A percentile compares a stretch with the other conserved stretches of the same genome.
phyloP scores from a whole-genome alignment of 1,284 basidiomycete genomes.

The Naganishia albida region DNA sequence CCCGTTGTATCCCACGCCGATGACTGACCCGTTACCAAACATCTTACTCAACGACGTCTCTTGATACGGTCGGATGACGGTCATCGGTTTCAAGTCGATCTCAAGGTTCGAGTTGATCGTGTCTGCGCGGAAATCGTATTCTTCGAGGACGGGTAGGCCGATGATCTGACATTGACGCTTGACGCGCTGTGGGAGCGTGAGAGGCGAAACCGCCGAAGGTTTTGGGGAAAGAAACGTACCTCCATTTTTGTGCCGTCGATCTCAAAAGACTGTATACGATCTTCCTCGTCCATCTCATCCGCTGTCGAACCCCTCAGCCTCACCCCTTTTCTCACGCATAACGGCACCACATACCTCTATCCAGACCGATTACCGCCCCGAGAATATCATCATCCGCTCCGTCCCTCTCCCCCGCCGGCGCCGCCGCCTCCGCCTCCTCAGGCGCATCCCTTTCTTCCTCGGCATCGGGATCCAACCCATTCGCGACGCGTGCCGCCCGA shows the following conservation, averaged over 20 bases:
- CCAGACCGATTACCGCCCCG: constrained; percentile 82
- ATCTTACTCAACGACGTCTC: constrained; percentile 96
- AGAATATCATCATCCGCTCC: constrained; percentile 57
- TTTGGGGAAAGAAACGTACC: constrained; percentile 56
- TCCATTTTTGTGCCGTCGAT: constrained; percentile 90
- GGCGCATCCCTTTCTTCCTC: too few relatives aligned
- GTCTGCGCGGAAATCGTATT: constrained; percentile 97
- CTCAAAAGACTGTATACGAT: constrained; percentile 92
- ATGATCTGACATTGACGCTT: constrained; percentile 91
- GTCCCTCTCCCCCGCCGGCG: constrained; percentile 26
- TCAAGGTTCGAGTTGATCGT: constrained; percentile 90
- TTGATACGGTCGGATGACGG: constrained; percentile 93
- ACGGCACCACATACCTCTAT: constrained; percentile 63
- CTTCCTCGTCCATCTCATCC: constrained; percentile 92
- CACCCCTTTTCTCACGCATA: background rate
- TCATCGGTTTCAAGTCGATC: constrained; percentile 94
- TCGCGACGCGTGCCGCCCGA: constrained; percentile 34
- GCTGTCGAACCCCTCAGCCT: constrained; percentile 55
- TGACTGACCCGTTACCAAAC: constrained; percentile 88
- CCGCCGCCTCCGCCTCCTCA: constrained; percentile 41
- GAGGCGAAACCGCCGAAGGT: background rate
- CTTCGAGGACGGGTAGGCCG: constrained; percentile 93
- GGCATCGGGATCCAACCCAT: constrained; percentile 8
- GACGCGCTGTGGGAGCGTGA: constrained; percentile 64
- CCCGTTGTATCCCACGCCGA: background rate